phyloP scores from a whole-genome alignment of 2,329 filamentous ascomycete genomes.

The Aspergillus uvarum region DNA sequence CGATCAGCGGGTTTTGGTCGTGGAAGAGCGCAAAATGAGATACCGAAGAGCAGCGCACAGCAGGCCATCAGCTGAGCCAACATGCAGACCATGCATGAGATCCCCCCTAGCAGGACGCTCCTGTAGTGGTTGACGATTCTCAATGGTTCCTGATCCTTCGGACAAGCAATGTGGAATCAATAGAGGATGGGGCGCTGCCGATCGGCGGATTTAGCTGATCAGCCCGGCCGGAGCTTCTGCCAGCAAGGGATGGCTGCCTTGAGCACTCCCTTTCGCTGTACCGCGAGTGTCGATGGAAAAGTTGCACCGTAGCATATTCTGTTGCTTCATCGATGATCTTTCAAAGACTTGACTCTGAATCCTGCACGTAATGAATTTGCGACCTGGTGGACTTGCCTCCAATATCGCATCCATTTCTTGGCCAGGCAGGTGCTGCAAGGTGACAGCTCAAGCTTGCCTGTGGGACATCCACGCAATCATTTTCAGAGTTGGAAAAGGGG shows the following conservation, averaged over 20 bases:
- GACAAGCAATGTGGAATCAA: conserved; percentile 8
- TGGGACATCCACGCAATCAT: no score
- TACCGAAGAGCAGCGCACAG: background rate
- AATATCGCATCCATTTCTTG: no score
- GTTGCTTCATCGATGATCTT: background rate
- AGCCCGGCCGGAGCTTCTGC: background rate
- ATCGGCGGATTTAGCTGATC: conserved; percentile 4
- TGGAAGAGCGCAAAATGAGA: background rate
- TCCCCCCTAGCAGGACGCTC: conserved; percentile 6
- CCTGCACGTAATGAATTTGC: no score
- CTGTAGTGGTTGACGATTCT: background rate
- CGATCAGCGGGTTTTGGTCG: background rate
- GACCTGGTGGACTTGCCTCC: no score
- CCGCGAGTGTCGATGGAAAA: background rate
- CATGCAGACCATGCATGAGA: conserved; percentile 13
- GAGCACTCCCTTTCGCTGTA: background rate
- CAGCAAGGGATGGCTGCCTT: background rate
- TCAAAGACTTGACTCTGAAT: background rate
- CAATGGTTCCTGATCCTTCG: conserved; percentile 16
- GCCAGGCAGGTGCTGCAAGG: no score
- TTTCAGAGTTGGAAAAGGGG: no score
- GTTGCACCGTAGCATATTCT: background rate
- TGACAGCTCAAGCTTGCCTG: no score
- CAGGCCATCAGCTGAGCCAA: background rate
- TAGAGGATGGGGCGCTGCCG: conserved; percentile 11